phyloP scores from a whole-genome alignment of 192 early-diverging fungal species.

The Linnemannia elongata region DNA sequence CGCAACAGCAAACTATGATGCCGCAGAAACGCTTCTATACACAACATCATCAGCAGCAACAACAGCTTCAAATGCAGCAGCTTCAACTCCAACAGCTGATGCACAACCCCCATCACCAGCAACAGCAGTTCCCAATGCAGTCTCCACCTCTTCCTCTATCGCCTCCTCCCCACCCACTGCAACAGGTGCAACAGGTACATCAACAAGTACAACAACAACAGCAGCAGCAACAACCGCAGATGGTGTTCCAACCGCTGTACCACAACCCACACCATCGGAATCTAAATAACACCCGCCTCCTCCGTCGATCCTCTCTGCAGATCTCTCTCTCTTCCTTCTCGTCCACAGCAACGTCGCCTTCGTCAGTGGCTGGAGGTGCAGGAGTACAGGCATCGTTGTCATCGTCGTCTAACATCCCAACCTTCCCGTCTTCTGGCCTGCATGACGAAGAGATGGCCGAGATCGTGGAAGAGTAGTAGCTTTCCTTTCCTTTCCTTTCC shows the following conservation, averaged over 20 bases:
- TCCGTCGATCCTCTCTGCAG: conserved; percentile 20
- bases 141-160: neutral
- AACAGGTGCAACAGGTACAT: neutral
- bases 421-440: neutral
- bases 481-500: too few relatives aligned
- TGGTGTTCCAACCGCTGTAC: neutral
- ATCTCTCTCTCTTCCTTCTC: neutral
- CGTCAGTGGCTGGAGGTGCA: neutral
- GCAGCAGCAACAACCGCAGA: conserved; percentile 16
- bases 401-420: neutral
- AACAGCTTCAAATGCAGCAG: conserved; percentile 28
- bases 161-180: neutral
- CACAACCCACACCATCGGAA: conserved; percentile 6
- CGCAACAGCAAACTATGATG: conserved; percentile 5
- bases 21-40: conserved; percentile 10
- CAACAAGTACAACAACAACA: conserved; percentile 7
- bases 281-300: neutral
- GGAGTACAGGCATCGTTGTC: neutral
- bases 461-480: neutral
- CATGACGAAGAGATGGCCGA: conserved; percentile 27
- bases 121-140: neutral
- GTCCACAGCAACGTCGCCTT: neutral
- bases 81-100: conserved; percentile 13
- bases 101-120: neutral
- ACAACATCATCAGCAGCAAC: conserved; percentile 8